Base-by-base conservation (phyloP, 441 rosid genomes). In the Omphalea diandra region DNA sequence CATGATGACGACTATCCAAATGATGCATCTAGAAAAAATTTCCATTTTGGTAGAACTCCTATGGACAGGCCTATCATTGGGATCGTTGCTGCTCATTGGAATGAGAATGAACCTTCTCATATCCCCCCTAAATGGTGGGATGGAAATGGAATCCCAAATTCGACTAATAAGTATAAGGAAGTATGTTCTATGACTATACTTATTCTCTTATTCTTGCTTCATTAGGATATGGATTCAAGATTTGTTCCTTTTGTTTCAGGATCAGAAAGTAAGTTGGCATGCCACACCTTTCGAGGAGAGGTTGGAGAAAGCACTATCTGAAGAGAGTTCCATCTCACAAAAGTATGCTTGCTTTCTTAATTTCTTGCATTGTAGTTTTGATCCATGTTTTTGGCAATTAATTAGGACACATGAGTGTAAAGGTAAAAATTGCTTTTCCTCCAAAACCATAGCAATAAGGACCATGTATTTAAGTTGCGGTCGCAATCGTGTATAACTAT, bases 271-370 rank as follows among this genome's bases (percentile, higher is more conserved):
- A 24, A 89, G 89, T 59, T 95, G 97, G 97, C 99, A 95, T 73
- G 99, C 99, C 14, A 93, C 99, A 22, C 99, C 98, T 46, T 95
- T 95, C 43, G 98, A 93, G 67, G 98, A 89, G 82, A 95, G 99
- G 76, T 68, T 95, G 69, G 99, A 95, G 76, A 95, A 95, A 85
- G 99, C 97, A 11, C 76, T 95, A 65, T 90, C 93, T 2, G 91
- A 89, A 47, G 91, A 89, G 77, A 87, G 76, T 81, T 61, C 65
- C 26, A 44, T 83, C 70, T 73, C 92, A 41, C 86, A 81, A 73
- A 87, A 87, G 98, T 90, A 87, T 36, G 52, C 11, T 36, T 47
- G 12, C 44, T 35, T 49, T 7, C 63, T 63, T 40, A n/a, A 29
- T 49, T 29, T 17, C 17, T 12, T 53, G 49, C 15, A 11, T 59